These are phyloP conservation scores for Detonula confervacea DNA, from an alignment of 352 stramenopile genomes.

Conservation along the genomic window DNA sequence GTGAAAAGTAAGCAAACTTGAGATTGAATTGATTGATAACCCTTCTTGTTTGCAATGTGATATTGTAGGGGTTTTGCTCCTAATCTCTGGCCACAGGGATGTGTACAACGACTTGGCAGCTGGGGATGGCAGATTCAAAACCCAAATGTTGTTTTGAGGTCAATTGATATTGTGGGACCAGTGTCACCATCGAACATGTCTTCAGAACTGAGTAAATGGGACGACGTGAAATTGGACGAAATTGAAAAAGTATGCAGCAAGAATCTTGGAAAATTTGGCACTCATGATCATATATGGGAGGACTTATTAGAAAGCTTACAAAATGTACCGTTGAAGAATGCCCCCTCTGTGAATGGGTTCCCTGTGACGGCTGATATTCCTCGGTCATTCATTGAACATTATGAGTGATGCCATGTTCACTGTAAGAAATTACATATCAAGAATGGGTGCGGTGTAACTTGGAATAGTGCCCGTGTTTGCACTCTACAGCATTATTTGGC, in stretches of 20 bases:
- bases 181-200: conserved; percentile 2
- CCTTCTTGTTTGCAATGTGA: no score
- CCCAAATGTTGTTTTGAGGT: conserved; percentile 39
- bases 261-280: background rate
- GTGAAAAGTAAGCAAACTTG: no score
- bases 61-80: conserved; percentile 44
- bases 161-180: conserved; percentile 44
- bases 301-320: conserved; percentile 36
- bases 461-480: no score
- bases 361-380: conserved; percentile 39
- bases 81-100: conserved; percentile 37
- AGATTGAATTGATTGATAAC: no score
- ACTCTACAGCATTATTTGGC: no score
- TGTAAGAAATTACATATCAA: no score
- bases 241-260: conserved; percentile 12
- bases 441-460: no score
- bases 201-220: background rate
- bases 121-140: conserved; percentile 53
- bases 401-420: no score
- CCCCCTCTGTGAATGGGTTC: conserved; percentile 20
- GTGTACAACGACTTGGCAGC: conserved; percentile 20
- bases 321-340: conserved; percentile 26
- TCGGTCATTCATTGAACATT: conserved; percentile 26
- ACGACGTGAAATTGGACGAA: background rate
- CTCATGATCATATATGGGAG: conserved; percentile 23